Evolutionary conservation across 169 alveolate genomes (phyloP).

Genomic region (Cryptosporidium ubiquitum): DNA sequence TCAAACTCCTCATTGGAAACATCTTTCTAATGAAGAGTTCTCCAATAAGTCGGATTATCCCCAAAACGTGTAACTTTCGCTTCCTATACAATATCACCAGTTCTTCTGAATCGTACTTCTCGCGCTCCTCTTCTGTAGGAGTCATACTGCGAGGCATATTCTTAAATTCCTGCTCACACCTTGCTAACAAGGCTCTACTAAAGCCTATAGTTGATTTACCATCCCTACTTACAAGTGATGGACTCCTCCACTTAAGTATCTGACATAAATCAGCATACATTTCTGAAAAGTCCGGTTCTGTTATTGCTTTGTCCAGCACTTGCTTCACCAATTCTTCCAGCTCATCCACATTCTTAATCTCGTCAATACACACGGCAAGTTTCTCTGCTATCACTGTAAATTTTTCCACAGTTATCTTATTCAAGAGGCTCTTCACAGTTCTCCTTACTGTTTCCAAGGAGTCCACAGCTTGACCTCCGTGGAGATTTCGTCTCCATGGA

Average conservation of each 20-base stretch:
- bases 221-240: conserved; percentile 78
- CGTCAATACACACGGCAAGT: conserved; percentile 85
- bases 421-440: conserved; percentile 85
- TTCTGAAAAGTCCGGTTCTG: conserved; percentile 92
- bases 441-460: conserved; percentile 84
- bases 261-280: conserved; percentile 93
- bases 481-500: conserved; percentile 37
- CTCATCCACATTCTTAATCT: conserved; percentile 80
- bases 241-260: conserved; percentile 84
- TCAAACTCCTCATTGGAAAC: conserved; percentile 87
- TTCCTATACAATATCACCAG: conserved; percentile 71
- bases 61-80: conserved; percentile 86
- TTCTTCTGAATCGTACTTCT: conserved; percentile 44
- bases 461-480: conserved; percentile 55
- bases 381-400: conserved; percentile 89
- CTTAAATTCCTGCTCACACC: conserved; percentile 68
- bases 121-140: conserved; percentile 66
- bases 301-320: conserved; percentile 87
- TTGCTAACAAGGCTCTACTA: conserved; percentile 49
- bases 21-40: conserved; percentile 89
- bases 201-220: conserved; percentile 82
- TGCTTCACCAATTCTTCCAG: conserved; percentile 83
- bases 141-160: conserved; percentile 64
- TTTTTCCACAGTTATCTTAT: conserved; percentile 90
- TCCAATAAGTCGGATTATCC: conserved; percentile 90